Evolutionary conservation across 371 early-diverging fungal species (phyloP), one percentile per base, ranked within the genome.

Genomic region (Capillidium heterosporum): DNA sequence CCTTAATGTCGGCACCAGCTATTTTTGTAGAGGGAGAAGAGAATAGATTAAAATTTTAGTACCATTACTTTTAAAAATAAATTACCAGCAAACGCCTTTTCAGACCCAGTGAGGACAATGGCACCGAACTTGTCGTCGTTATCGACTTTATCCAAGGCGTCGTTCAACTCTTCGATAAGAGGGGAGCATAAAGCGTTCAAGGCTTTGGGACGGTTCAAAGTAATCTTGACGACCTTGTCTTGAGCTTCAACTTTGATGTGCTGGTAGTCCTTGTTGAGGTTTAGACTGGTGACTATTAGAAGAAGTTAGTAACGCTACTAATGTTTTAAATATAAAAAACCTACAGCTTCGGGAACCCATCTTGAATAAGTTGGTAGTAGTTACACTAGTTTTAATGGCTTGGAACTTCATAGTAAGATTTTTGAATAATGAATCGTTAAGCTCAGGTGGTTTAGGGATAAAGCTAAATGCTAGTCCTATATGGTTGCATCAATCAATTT

Each of bases 1-100:
- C 95, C 78, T 95, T 93, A 70, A 97, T 97, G 68, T 97, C 98
- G 50, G 98, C 98, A 53, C 97, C 97, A 53, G 97, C 95, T 86
- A 65, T 32, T 59, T 48, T 54, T 23, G 46, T 32, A 26, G 47
- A 57, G 32, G 26, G 1, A 32, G n/a, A n/a, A n/a, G n/a, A n/a
- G 19, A 56, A 29, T 15, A 48, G 2, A 50, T 35, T 4, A 5
- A n/a, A 17, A 29, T 11, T 15, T 57, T 27, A 32, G 41, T 56
- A 19, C 8, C 39, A 11, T 41, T 15, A 5, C 42, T 32, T 56
- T 23, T 0, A 32, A 15, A n/a, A 1, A 48, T 0, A 21, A 32
- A 63, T 57, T 73, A 84, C 89, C 87, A 54, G 96, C 95, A 80
- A 95, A 96, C 11, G 93, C 94, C 67, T 85, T 87, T 66, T 90